Evolutionary conservation across 2,329 filamentous ascomycete genomes (phyloP).

Genomic region (Neonectria ditissima): DNA sequence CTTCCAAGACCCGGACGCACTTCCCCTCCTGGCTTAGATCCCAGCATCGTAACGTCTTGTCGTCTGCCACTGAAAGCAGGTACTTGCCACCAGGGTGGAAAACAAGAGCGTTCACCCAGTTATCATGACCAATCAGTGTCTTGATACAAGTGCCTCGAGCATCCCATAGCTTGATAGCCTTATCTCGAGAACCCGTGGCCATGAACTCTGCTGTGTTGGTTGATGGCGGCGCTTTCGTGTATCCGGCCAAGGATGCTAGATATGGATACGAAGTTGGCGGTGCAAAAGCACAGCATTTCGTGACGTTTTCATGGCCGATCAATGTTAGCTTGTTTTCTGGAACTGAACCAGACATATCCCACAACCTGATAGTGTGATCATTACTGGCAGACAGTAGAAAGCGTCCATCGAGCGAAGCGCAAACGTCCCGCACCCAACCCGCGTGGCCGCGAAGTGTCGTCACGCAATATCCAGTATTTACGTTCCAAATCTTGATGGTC

Average conservation of each 20-base stretch:
- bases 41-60: constrained; percentile 94
- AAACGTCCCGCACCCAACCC: constrained; percentile 92
- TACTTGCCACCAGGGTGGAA: constrained; percentile 96
- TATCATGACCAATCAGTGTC: constrained; percentile 88
- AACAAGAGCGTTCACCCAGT: constrained; percentile 87
- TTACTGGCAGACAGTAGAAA: constrained; percentile 86
- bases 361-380: constrained; percentile 84
- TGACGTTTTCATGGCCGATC: constrained; percentile 85
- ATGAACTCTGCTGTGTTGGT: constrained; percentile 86
- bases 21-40: constrained; percentile 90
- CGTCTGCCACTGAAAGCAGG: constrained; percentile 85
- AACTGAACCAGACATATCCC: constrained; percentile 78
- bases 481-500: constrained; percentile 90
- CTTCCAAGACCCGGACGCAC: constrained; percentile 83
- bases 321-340: constrained; percentile 82
- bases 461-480: constrained; percentile 90
- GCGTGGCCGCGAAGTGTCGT: constrained; percentile 88
- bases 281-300: constrained; percentile 89
- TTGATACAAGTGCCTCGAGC: constrained; percentile 85
- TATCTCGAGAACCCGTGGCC: constrained; percentile 89
- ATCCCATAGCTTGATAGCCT: constrained; percentile 91
- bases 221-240: constrained; percentile 82
- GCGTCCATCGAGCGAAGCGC: constrained; percentile 83
- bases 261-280: constrained; percentile 81
- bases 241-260: constrained; percentile 80